Conservation (phyloP, 169 alveolate genomes). For the Plasmodium gaboni region DNA sequence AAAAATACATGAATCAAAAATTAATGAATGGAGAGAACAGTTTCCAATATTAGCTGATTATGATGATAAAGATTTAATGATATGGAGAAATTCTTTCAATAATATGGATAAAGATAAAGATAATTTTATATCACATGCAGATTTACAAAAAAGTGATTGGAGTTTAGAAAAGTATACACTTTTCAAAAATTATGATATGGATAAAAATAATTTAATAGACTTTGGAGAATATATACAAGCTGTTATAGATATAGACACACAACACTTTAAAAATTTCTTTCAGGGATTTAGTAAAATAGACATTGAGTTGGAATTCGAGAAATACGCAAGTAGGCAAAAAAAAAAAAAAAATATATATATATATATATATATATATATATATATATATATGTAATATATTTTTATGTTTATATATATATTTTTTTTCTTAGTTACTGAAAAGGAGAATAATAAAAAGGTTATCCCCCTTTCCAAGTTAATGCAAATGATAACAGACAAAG, state of each 20-base stretch:
- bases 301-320: conserved; percentile 81
- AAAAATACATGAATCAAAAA: conserved; percentile 73
- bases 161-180: conserved; percentile 68
- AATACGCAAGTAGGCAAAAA: conserved; percentile 77
- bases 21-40: conserved; percentile 74
- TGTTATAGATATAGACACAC: conserved; percentile 79
- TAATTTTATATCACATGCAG: conserved; percentile 81
- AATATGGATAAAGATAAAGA: conserved; percentile 79
- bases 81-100: conserved; percentile 79
- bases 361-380: background rate
- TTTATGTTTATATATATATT: background rate
- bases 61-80: conserved; percentile 67
- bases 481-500: conserved; percentile 75
- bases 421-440: conserved; percentile 56
- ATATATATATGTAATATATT: background rate
- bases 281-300: conserved; percentile 81
- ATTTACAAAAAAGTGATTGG: conserved; percentile 80
- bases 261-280: conserved; percentile 76
- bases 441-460: conserved; percentile 65
- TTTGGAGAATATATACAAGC: conserved; percentile 84
- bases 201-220: conserved; percentile 80
- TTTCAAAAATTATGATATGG: conserved; percentile 78
- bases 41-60: conserved; percentile 48
- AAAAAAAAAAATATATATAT: background rate
- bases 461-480: conserved; percentile 66